A percentile compares a stretch with the other conserved stretches of the same genome.
phyloP scores from a whole-genome alignment of 305 asterid species.

The Fraxinus dipetala region DNA sequence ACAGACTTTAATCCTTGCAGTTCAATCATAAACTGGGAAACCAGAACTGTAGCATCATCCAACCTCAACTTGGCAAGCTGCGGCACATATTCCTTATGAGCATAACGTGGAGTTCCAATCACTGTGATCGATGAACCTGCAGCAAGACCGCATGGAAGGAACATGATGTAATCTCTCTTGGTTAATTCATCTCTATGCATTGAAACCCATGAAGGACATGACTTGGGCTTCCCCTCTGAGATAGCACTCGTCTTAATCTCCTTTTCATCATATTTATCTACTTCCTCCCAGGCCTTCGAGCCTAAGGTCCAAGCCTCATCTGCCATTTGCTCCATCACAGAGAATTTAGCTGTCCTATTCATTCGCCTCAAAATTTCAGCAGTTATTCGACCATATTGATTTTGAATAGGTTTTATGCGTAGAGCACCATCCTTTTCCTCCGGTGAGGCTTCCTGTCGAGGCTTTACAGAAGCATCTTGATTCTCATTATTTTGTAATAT shows the following conservation, averaged over 20 bases:
- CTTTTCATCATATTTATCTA: slow-evolving; percentile 50
- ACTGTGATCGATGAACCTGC: slow-evolving; percentile 93
- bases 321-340: slow-evolving; percentile 74
- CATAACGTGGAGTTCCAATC: slow-evolving; percentile 78
- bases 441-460: slow-evolving; percentile 31
- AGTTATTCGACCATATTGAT: slow-evolving; percentile 72
- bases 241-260: slow-evolving; percentile 57
- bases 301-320: slow-evolving; percentile 96
- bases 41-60: slow-evolving; percentile 61
- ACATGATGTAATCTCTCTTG: slow-evolving; percentile 53
- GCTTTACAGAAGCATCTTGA: slow-evolving; percentile 32
- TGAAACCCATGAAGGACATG: slow-evolving; percentile 88
- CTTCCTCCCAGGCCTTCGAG: slow-evolving; percentile 82
- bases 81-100: slow-evolving; percentile 89
- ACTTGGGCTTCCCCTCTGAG: slow-evolving; percentile 82
- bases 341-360: slow-evolving; percentile 49
- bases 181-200: slow-evolving; percentile 58
- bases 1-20: slow-evolving; percentile 93
- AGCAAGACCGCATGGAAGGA: slow-evolving; percentile 95
- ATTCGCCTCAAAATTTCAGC: slow-evolving; percentile 51
- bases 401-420: slow-evolving; percentile 32
- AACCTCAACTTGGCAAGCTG: slow-evolving; percentile 55
- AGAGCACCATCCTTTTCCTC: slow-evolving; percentile 27
- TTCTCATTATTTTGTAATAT: slow-evolving; percentile 44
- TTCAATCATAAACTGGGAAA: slow-evolving; percentile 88